Conservation (phyloP, 2,329 filamentous ascomycete genomes). For the Coniella vitis region DNA sequence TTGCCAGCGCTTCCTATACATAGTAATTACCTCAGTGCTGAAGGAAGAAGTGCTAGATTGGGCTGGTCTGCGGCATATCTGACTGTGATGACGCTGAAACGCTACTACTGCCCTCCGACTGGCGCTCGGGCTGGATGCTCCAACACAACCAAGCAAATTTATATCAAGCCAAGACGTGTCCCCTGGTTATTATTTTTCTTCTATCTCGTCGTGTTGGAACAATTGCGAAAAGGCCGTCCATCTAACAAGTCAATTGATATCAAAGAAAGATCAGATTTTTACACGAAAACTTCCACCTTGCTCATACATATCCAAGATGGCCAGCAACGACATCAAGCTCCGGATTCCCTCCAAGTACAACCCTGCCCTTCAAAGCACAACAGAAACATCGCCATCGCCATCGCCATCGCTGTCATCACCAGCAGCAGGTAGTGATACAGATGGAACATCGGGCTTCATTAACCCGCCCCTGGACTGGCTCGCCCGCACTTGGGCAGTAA, state of each 20-base stretch:
- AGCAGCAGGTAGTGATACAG: neutral
- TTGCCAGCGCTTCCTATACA: too few relatives aligned
- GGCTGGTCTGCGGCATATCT: neutral
- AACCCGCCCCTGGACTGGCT: conserved; percentile 53
- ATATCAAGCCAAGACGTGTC: neutral
- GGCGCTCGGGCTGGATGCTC: too few relatives aligned
- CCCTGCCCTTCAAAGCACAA: conserved; percentile 18
- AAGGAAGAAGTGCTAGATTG: too few relatives aligned
- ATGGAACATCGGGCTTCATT: conserved; percentile 25
- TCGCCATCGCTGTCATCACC: conserved; percentile 4
- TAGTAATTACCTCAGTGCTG: too few relatives aligned
- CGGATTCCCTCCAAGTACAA: conserved; percentile 45
- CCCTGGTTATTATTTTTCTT: too few relatives aligned
- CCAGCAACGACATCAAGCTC: conserved; percentile 26
- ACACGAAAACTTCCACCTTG: neutral
- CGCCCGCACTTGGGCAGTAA: conserved; percentile 63
- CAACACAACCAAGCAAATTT: too few relatives aligned
- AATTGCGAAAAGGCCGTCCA: too few relatives aligned
- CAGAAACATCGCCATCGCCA: conserved; percentile 19
- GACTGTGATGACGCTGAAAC: neutral
- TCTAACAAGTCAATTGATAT: too few relatives aligned
- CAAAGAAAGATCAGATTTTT: too few relatives aligned
- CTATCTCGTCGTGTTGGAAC: too few relatives aligned
- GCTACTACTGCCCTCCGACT: too few relatives aligned
- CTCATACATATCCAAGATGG: neutral